Evolutionary conservation across 2,329 filamentous ascomycete genomes (phyloP).

Genomic region (Alternaria gaisen): DNA sequence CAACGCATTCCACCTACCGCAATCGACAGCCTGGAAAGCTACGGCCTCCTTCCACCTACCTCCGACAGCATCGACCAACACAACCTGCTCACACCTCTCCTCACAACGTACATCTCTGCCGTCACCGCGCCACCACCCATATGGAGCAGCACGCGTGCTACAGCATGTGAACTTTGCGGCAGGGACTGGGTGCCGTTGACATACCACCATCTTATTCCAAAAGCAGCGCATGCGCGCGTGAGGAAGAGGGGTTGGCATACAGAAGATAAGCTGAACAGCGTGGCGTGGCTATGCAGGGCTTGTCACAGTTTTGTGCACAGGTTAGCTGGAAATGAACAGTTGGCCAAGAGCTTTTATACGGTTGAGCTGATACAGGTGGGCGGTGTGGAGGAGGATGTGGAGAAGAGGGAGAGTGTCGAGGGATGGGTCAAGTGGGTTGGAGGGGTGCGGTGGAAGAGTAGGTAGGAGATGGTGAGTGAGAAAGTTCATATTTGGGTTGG

Average conservation of each 20-base stretch:
- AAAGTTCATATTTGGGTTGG: background rate
- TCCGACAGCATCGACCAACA: conserved; percentile 51
- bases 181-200: conserved; percentile 78
- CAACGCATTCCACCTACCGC: conserved; percentile 67
- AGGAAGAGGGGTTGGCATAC: conserved; percentile 82
- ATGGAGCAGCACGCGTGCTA: conserved; percentile 65
- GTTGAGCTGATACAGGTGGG: conserved; percentile 74
- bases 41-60: conserved; percentile 66
- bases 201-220: conserved; percentile 89
- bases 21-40: conserved; percentile 72
- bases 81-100: conserved; percentile 68
- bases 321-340: conserved; percentile 77
- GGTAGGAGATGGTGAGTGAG: conserved; percentile 35
- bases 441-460: conserved; percentile 76
- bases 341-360: conserved; percentile 76
- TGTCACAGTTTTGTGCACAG: conserved; percentile 86
- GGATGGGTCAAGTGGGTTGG: conserved; percentile 78
- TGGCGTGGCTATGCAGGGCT: conserved; percentile 85
- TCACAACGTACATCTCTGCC: conserved; percentile 69
- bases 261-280: conserved; percentile 77
- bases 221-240: conserved; percentile 76
- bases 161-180: conserved; percentile 76
- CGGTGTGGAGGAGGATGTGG: conserved; percentile 71
- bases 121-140: conserved; percentile 70
- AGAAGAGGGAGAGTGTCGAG: conserved; percentile 75